Evolutionary conservation across 2,329 filamentous ascomycete genomes (phyloP), one percentile per base, ranked within the genome.

Genomic region (Colletotrichum sp.): DNA sequence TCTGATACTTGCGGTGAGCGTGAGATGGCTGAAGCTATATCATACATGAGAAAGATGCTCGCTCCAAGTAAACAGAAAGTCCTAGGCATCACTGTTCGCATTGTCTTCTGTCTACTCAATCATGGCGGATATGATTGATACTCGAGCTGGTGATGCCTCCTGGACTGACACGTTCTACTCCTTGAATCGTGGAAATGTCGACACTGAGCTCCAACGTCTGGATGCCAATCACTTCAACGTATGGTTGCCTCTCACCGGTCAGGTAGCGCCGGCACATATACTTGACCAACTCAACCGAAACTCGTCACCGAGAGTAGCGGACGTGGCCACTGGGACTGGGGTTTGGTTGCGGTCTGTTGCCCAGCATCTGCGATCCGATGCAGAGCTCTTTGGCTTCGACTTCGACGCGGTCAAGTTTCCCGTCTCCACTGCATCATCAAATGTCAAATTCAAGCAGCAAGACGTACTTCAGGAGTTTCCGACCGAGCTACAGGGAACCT

Each of bases 91-190:
- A 1, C n/a, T 6, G 1, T 7, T n/a, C 9, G 18, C 38, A n/a
- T 48, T 12, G 38, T 21, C 1, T 48, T 48, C 38, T 48, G 9
- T 48, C 9, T 7, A n/a, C 6, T 52, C n/a, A 24, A 13, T 21
- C 43, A 52, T 21, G 43, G n/a, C 43, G 6, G n/a, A 21, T 21
- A 21, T 52, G 1, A 13, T 52, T 21, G 4, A 21, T 52, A 13
- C 6, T 24, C n/a, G 2, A 52, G 43, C 43, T 52, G n/a, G 6
- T 24, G 43, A 52, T 24, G 12, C n/a, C n/a, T 28, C 55, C 12
- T 58, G 55, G 55, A 58, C 55, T 9, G 55, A 58, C 55, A 58
- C 55, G n/a, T 28, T 58, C 55, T 58, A 58, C 55, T 58, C 55
- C 0, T 28, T 58, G 55, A 58, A 58, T 28, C 21, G 55, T 28